phyloP scores from a whole-genome alignment of 75 land plant species.

The Selaginella moellendorffii region DNA sequence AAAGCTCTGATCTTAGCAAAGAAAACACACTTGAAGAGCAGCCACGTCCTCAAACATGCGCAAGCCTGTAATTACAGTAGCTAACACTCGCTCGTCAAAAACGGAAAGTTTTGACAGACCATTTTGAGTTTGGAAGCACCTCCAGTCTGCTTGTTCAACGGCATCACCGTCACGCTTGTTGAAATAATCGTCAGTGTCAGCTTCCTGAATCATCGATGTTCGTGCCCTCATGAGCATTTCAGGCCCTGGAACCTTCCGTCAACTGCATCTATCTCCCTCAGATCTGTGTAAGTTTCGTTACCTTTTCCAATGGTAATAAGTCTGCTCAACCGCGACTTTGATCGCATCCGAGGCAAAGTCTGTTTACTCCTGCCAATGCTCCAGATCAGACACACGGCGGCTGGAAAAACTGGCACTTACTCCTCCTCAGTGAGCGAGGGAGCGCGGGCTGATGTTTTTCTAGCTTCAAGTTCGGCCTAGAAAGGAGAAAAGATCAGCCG shows the following conservation, averaged over 20 bases:
- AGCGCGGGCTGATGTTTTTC: background rate
- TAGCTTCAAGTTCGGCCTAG: background rate
- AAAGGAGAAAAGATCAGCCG: background rate
- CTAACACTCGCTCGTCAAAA: background rate
- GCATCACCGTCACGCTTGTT: constrained; percentile 5
- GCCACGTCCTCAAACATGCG: background rate
- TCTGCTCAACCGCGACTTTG: constrained; percentile 20
- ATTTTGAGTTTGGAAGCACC: background rate
- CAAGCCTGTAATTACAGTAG: background rate
- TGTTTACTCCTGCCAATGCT: constrained; percentile 25
- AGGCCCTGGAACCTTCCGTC: no score
- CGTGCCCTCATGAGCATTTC: background rate
- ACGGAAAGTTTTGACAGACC: no score
- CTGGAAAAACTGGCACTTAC: constrained; percentile 26
- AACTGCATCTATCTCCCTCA: background rate
- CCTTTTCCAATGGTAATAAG: constrained; percentile 72
- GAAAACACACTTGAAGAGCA: background rate
- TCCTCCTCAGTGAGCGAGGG: constrained; percentile 27
- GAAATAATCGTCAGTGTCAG: background rate
- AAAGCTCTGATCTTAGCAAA: no score
- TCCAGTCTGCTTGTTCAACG: constrained; percentile 7
- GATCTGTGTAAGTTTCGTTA: background rate
- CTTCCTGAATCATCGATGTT: background rate
- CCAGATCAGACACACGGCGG: constrained; percentile 51
- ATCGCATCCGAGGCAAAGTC: background rate